Conservation (phyloP, 768 basidiomycete species). For the Gyrodon lividus region DNA sequence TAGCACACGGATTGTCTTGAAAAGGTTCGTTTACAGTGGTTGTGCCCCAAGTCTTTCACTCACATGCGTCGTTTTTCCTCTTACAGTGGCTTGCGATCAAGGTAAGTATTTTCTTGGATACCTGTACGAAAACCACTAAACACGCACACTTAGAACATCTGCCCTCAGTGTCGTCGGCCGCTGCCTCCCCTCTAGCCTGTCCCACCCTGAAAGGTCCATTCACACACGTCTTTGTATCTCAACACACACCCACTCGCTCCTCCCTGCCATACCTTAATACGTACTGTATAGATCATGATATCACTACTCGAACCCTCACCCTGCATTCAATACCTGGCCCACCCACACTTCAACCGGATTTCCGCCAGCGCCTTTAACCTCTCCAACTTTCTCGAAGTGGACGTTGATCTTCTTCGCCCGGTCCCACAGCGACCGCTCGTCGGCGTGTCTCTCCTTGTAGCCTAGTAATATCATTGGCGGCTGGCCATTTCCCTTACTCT, state of each 20-base stretch:
- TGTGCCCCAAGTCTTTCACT: conserved; percentile 6
- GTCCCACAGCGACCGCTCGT: conserved; percentile 75
- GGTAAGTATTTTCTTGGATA: conserved; percentile 32
- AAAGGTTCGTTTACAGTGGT: conserved; percentile 43
- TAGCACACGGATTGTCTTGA: conserved; percentile 89
- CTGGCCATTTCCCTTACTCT: conserved; percentile 14
- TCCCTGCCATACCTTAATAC: neutral
- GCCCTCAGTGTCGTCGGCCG: conserved; percentile 85
- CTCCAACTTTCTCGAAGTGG: conserved; percentile 53
- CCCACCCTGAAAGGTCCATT: too few species aligned
- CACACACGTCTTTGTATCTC: neutral
- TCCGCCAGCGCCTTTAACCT: conserved; percentile 57
- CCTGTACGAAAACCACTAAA: neutral
- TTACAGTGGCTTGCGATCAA: conserved; percentile 73
- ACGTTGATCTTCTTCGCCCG: conserved; percentile 54
- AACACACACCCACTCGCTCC: neutral
- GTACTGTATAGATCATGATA: conserved; percentile 14
- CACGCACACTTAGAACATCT: conserved; percentile 62
- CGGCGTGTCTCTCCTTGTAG: conserved; percentile 82
- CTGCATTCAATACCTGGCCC: conserved; percentile 24
- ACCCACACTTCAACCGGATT: conserved; percentile 73
- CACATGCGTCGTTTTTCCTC: conserved; percentile 4
- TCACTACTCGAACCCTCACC: neutral
- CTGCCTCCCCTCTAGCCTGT: conserved; percentile 66
- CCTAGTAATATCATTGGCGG: conserved; percentile 64